Conservation (phyloP, 176 grass and related monocot species). For the Tuctoria greenei region DNA sequence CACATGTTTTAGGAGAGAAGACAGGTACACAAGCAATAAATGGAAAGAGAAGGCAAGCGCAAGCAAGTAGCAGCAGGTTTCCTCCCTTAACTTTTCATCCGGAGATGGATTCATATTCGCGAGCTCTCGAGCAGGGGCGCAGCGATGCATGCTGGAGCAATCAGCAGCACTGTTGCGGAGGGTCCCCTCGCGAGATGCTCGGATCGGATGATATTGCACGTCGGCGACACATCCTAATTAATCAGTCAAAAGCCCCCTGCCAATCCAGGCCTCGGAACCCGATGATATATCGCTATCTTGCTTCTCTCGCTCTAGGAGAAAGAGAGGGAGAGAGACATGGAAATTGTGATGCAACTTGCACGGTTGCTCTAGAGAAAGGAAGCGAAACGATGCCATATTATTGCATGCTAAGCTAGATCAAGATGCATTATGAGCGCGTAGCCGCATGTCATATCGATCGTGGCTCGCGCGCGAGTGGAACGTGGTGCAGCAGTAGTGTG, state of each 20-base stretch:
- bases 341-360: not conserved
- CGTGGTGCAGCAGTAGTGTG: not conserved
- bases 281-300: no score
- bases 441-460: no score
- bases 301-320: no score
- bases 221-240: conserved; percentile 27
- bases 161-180: conserved; percentile 2
- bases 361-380: not conserved
- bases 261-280: no score
- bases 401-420: not conserved
- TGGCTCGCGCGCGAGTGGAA: no score
- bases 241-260: conserved; percentile 34
- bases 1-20: no score
- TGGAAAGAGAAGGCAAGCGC: not conserved
- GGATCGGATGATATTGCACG: conserved; percentile 18
- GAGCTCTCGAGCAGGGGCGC: not conserved
- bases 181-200: conserved; percentile 37
- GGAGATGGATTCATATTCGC: no score
- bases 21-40: not conserved
- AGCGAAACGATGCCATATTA: not conserved
- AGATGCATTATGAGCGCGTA: conserved; percentile 5
- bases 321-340: conserved; percentile 9
- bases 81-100: not conserved
- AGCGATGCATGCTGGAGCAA: conserved; percentile 4
- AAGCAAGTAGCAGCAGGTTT: not conserved